A percentile compares a stretch with the other conserved stretches of the same genome.
Conservation (phyloP, 345 rosid genomes). For the Adansonia digitata region DNA sequence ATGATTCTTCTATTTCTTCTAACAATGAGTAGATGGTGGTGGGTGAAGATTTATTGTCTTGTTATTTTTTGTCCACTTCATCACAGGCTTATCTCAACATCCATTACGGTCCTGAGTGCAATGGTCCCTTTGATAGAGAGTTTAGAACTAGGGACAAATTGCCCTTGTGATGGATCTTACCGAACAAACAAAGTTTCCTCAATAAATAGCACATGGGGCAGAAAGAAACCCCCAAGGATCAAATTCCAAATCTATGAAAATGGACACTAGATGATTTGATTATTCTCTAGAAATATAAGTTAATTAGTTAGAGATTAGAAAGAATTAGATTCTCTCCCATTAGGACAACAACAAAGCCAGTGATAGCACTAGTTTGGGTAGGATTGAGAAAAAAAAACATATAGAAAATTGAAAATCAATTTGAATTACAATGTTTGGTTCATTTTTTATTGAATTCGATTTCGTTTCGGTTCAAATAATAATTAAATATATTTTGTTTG, state of each 20-base stretch:
- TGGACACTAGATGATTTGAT: not conserved
- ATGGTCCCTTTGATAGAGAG: slow-evolving; percentile 19
- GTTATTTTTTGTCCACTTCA: slow-evolving; percentile 28
- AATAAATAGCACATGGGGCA: slow-evolving; percentile 10
- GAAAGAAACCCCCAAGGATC: not conserved
- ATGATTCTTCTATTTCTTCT: slow-evolving; percentile 3
- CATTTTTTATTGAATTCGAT: too few species aligned
- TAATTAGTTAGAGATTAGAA: not conserved
- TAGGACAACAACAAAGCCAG: slow-evolving; percentile 32
- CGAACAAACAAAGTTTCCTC: slow-evolving; percentile 1
- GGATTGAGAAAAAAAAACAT: too few species aligned
- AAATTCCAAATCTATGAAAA: slow-evolving; percentile 7
- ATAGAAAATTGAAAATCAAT: too few species aligned
- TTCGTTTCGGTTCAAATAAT: too few species aligned
- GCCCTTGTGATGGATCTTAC: slow-evolving; percentile 1
- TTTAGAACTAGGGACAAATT: slow-evolving; percentile 15
- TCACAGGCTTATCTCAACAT: slow-evolving; percentile 11
- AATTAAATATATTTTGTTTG: too few species aligned
- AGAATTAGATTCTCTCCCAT: slow-evolving; percentile 12
- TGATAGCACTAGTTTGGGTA: not conserved
- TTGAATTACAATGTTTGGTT: too few species aligned
- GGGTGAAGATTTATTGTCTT: slow-evolving; percentile 23
- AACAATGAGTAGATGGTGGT: not conserved
- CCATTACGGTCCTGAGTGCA: slow-evolving; percentile 21
- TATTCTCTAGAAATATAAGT: not conserved